Conservation (phyloP, 306 rosid species). For the Begonia masoniana region DNA sequence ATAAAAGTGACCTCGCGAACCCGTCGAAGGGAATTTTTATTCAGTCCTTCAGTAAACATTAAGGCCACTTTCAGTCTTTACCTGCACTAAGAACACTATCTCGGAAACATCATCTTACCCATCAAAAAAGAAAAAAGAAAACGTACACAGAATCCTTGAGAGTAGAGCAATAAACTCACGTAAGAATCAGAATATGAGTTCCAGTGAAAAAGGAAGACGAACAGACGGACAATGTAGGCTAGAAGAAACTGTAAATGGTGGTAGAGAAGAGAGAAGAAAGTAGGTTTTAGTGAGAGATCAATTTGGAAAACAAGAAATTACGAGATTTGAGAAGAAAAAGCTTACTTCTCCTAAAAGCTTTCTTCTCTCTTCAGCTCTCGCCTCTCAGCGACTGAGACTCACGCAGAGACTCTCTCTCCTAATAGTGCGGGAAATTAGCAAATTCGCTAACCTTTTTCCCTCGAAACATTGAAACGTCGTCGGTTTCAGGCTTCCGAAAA, state of each 20-base stretch:
- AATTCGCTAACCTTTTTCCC: too few species aligned
- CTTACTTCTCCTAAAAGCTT: slow-evolving; percentile 17
- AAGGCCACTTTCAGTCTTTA: slow-evolving; percentile 8
- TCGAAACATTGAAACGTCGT: too few species aligned
- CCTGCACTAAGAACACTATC: slow-evolving; percentile 15
- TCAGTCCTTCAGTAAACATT: slow-evolving; percentile 89
- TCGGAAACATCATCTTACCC: background rate
- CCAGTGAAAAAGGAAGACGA: background rate
- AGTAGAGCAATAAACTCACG: slow-evolving; percentile 5
- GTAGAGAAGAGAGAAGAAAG: background rate
- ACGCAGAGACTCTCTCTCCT: background rate
- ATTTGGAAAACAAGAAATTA: background rate
- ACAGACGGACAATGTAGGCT: background rate
- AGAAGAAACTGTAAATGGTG: background rate
- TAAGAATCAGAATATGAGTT: slow-evolving; percentile 5
- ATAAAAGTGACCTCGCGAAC: slow-evolving; percentile 52
- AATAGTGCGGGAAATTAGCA: too few species aligned
- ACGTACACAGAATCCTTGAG: background rate
- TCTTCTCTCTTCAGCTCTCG: background rate
- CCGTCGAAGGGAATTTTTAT: slow-evolving; percentile 77
- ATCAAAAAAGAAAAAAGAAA: slow-evolving; percentile 1
- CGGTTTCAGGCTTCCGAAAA: too few species aligned
- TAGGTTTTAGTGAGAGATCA: slow-evolving; percentile 1
- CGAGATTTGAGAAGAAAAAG: slow-evolving; percentile 7
- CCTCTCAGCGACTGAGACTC: background rate